Percentiles rank a stretch among this genome's conserved stretches.
Conservation (phyloP, 2,329 filamentous ascomycete species). For the Beauveria brongniartii region DNA sequence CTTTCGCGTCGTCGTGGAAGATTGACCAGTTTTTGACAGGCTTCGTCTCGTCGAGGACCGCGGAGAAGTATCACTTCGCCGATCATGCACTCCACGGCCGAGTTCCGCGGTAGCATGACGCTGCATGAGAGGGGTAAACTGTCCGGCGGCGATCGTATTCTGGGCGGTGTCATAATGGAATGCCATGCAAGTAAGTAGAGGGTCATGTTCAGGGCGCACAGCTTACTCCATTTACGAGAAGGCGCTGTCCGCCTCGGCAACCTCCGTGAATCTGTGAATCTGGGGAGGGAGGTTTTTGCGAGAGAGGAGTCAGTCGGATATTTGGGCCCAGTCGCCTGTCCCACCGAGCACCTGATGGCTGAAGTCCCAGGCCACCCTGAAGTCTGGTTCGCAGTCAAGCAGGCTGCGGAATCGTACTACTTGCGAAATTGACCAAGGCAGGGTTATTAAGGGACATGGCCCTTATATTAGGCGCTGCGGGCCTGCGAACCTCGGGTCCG, state of each 20-base stretch:
- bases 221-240: background rate
- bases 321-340: background rate
- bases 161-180: constrained; percentile 6
- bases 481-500: background rate
- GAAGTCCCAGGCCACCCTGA: background rate
- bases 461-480: background rate
- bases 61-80: background rate
- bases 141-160: background rate
- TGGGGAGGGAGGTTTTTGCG: background rate
- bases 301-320: background rate
- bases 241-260: background rate
- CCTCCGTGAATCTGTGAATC: background rate
- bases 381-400: background rate
- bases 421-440: background rate
- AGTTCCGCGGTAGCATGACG: background rate
- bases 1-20: background rate
- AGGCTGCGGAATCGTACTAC: background rate
- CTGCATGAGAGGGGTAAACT: background rate
- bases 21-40: background rate
- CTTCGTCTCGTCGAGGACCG: background rate
- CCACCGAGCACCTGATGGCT: background rate
- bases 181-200: background rate
- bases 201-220: background rate
- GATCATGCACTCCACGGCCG: background rate
- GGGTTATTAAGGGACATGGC: background rate